Evolutionary conservation across 331 rosid species (phyloP).

Genomic region (Malus hybrid): DNA sequence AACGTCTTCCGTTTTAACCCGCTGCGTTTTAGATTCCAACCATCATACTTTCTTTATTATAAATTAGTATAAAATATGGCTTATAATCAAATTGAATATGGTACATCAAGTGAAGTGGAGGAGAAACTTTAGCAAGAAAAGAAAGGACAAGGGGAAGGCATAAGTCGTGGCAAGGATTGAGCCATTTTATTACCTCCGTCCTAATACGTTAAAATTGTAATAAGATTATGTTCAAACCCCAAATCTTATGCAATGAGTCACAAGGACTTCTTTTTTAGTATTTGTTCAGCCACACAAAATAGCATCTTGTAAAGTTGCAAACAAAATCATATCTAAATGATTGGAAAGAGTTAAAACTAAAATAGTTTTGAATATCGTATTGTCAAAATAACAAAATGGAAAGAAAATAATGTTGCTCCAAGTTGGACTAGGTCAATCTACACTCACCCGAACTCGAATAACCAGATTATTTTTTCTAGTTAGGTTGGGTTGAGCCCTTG

Average conservation of each 20-base stretch:
- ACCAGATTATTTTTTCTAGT: too few relatives aligned
- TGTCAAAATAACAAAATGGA: not conserved
- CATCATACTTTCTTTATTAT: rapidly evolving
- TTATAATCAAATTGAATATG: too few relatives aligned
- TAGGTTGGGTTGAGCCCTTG: too few relatives aligned
- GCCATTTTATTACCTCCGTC: not conserved
- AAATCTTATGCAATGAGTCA: too few relatives aligned
- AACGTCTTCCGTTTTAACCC: not conserved
- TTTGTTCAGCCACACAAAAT: too few relatives aligned
- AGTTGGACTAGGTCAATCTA: too few relatives aligned
- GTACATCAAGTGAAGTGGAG: not conserved
- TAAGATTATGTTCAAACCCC: not conserved
- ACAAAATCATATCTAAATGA: not conserved
- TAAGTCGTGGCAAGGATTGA: not conserved
- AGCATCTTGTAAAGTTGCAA: not conserved
- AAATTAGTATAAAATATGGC: too few relatives aligned
- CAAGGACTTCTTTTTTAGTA: too few relatives aligned
- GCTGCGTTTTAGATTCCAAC: rapidly evolving
- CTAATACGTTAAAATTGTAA: not conserved
- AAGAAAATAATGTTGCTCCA: not conserved
- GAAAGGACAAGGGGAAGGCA: not conserved
- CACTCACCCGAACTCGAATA: too few relatives aligned
- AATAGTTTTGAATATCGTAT: not conserved
- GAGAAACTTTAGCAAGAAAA: too few relatives aligned
- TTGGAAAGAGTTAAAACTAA: not conserved